Conservation (phyloP, 805 yeast species). For the Hanseniaspora mollemarum region DNA sequence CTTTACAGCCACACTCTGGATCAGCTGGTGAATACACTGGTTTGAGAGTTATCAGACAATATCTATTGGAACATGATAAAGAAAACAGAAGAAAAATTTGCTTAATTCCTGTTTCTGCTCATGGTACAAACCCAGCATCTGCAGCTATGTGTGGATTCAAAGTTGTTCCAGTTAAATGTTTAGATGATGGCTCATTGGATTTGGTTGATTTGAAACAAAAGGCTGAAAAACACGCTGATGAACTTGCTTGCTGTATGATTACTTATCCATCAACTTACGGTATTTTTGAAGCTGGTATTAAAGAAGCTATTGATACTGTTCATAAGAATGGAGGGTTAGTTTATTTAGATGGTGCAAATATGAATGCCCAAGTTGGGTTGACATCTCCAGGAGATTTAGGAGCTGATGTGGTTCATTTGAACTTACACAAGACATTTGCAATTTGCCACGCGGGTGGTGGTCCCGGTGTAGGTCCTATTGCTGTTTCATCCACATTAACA, state of each 20-base stretch:
- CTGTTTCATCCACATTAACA: slow-evolving; percentile 71
- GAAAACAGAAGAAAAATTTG: slow-evolving; percentile 64
- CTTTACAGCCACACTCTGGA: slow-evolving; percentile 94
- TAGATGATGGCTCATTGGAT: slow-evolving; percentile 75
- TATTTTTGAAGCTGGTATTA: slow-evolving; percentile 84
- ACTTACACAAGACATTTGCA: slow-evolving; percentile 93
- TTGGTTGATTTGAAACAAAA: slow-evolving; percentile 60
- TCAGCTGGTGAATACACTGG: slow-evolving; percentile 99
- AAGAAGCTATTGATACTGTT: slow-evolving; percentile 70
- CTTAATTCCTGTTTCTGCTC: slow-evolving; percentile 93
- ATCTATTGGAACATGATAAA: slow-evolving; percentile 60
- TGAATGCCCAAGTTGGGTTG: slow-evolving; percentile 97
- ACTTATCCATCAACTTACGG: slow-evolving; percentile 98
- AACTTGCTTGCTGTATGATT: slow-evolving; percentile 85
- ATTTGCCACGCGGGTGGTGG: slow-evolving; percentile 99
- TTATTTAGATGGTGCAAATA: slow-evolving; percentile 95
- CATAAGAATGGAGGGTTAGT: slow-evolving; percentile 89
- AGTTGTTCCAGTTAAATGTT: slow-evolving; percentile 85
- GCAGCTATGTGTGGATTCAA: slow-evolving; percentile 95
- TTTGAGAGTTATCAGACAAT: slow-evolving; percentile 69
- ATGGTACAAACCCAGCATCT: slow-evolving; percentile 97
- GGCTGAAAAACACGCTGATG: slow-evolving; percentile 54
- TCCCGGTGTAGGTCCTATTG: slow-evolving; percentile 97
- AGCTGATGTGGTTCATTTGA: slow-evolving; percentile 95
- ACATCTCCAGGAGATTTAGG: slow-evolving; percentile 97